A percentile compares a stretch with the other conserved stretches of the same genome.
Evolutionary conservation across 169 alveolate genomes (phyloP).

Genomic region (Cryptosporidium ubiquitum): DNA sequence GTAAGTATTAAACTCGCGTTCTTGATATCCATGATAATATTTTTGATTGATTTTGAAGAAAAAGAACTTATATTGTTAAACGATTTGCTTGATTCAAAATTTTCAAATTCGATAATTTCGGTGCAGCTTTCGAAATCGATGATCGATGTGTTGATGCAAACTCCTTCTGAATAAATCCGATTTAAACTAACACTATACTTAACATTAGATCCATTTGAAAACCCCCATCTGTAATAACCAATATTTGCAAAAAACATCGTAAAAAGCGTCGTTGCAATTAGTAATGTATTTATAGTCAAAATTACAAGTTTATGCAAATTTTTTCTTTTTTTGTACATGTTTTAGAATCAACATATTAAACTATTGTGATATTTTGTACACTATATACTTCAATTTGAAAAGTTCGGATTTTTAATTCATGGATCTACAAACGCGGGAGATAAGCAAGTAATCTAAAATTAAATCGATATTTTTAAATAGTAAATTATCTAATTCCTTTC

Average conservation of each 20-base stretch:
- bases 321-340: not conserved
- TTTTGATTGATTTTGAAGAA: not conserved
- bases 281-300: not conserved
- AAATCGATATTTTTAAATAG: not conserved
- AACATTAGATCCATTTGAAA: slow-evolving; percentile 36
- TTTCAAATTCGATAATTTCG: slow-evolving; percentile 10
- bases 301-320: not conserved
- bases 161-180: not conserved
- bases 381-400: not conserved
- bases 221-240: slow-evolving; percentile 22
- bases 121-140: slow-evolving; percentile 13
- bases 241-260: slow-evolving; percentile 6
- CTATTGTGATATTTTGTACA: not conserved
- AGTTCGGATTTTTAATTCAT: not conserved
- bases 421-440: not conserved
- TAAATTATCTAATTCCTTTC: not conserved
- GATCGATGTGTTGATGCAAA: slow-evolving; percentile 11
- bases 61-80: not conserved
- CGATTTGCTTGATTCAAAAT: not conserved
- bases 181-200: not conserved
- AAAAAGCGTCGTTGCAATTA: not conserved
- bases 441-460: not conserved
- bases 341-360: not conserved
- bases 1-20: slow-evolving; percentile 5
- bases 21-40: not conserved